These are phyloP conservation scores for Hibiscus tridactylites DNA, from an alignment of 345 rosid genomes.

Conservation along the genomic window DNA sequence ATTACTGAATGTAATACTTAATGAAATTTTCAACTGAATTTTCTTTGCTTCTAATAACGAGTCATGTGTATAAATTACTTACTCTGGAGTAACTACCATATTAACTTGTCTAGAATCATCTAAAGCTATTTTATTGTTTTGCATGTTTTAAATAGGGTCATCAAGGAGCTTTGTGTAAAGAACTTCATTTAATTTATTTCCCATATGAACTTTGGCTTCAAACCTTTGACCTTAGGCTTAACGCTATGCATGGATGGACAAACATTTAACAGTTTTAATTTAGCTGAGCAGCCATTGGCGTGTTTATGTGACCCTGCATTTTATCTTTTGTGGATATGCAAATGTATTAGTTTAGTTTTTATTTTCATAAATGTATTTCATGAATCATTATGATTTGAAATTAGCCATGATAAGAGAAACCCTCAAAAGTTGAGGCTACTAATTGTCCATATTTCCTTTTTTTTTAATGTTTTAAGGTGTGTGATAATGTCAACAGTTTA, in stretches of 20 bases:
- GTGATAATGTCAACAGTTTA: not conserved
- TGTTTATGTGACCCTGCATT: not conserved
- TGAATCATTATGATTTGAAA: not conserved
- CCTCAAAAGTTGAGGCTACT: not conserved
- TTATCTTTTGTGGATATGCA: not conserved
- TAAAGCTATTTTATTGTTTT: not conserved
- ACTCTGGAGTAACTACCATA: not conserved
- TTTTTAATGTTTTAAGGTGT: not conserved
- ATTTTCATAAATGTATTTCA: not conserved
- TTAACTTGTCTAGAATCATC: not conserved
- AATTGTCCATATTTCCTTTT: not conserved
- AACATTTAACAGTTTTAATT: not conserved
- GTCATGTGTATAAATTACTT: not conserved
- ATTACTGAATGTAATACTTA: too few species aligned
- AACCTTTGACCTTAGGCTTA: not conserved
- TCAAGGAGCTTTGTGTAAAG: not conserved
- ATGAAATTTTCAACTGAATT: not conserved
- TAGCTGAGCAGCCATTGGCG: not conserved
- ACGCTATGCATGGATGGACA: not conserved
- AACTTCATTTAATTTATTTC: not conserved
- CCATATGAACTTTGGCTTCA: not conserved
- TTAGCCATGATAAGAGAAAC: not conserved
- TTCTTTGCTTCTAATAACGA: not conserved
- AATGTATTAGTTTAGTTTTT: not conserved
- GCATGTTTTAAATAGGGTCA: not conserved